These are phyloP conservation scores for Thymus mandschuricus DNA, from an alignment of 257 asterid species.

Conservation along the genomic window DNA sequence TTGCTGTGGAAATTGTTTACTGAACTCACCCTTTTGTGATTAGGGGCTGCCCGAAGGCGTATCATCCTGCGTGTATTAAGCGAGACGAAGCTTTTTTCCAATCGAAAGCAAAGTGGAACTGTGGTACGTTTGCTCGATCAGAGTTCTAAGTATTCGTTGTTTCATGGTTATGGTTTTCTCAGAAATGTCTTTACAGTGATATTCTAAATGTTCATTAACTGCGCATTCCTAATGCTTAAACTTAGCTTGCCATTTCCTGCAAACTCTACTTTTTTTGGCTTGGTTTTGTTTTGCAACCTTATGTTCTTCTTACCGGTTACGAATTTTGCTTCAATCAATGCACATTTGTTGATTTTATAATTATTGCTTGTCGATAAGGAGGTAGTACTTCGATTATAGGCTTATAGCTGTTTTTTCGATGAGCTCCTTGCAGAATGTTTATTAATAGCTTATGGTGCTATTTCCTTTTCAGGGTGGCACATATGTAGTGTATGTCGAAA, in stretches of 20 bases:
- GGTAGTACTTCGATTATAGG: background rate
- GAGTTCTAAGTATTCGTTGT: background rate
- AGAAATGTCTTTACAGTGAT: background rate
- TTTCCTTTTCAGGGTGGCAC: conserved; percentile 83
- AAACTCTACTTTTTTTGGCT: background rate
- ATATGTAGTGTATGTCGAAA: conserved; percentile 80
- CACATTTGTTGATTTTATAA: background rate
- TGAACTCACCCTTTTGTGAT: conserved; percentile 13
- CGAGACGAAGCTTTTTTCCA: conserved; percentile 83
- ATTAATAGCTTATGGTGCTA: conserved; percentile 26
- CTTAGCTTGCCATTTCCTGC: background rate
- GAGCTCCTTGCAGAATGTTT: conserved; percentile 5
- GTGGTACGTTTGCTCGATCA: conserved; percentile 45
- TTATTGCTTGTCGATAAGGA: background rate
- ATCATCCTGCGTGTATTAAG: conserved; percentile 85
- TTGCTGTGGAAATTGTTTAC: background rate
- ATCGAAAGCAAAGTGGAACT: conserved; percentile 79
- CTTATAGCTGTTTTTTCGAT: background rate
- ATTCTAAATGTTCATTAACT: background rate
- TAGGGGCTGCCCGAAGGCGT: conserved; percentile 96
- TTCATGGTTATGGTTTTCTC: background rate
- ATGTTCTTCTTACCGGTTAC: background rate
- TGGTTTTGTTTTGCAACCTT: background rate
- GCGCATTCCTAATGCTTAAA: background rate
- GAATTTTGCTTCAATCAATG: background rate